Conservation (phyloP, 352 stramenopile species). For the Phytophthora rubi region DNA sequence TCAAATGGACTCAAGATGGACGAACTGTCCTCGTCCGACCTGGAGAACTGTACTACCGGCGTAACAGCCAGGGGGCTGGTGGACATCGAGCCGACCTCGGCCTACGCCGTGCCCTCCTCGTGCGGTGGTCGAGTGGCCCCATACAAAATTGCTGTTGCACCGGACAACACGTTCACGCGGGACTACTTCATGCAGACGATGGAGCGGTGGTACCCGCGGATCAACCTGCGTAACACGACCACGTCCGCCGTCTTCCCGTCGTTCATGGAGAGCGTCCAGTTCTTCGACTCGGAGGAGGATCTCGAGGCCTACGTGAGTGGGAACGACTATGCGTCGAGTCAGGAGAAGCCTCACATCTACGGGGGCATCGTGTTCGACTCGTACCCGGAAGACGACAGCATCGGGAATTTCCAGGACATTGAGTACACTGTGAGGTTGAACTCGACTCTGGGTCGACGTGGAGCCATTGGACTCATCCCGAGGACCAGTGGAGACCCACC, state of each 20-base stretch:
- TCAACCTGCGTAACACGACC: slow-evolving; percentile 32
- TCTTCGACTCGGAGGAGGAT: slow-evolving; percentile 54
- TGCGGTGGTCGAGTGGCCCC: slow-evolving; percentile 52
- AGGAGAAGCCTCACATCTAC: slow-evolving; percentile 63
- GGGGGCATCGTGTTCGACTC: slow-evolving; percentile 70
- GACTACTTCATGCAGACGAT: slow-evolving; percentile 75
- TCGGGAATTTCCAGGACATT: slow-evolving; percentile 44
- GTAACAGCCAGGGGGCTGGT: slow-evolving; percentile 43
- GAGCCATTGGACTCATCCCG: slow-evolving; percentile 25
- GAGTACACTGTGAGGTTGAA: slow-evolving; percentile 64
- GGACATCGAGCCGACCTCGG: slow-evolving; percentile 40
- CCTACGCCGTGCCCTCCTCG: slow-evolving; percentile 38
- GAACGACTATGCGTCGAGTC: slow-evolving; percentile 52
- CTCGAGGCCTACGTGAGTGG: slow-evolving; percentile 61
- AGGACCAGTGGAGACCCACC: slow-evolving; percentile 35
- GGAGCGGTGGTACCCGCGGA: slow-evolving; percentile 59
- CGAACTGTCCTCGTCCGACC: slow-evolving; percentile 42
- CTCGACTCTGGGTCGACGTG: slow-evolving; percentile 37
- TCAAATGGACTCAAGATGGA: slow-evolving; percentile 44
- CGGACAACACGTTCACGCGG: slow-evolving; percentile 66
- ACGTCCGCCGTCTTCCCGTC: slow-evolving; percentile 49
- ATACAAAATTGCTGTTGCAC: slow-evolving; percentile 68
- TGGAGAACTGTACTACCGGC: slow-evolving; percentile 36
- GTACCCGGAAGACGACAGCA: slow-evolving; percentile 35
- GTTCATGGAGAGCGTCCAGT: slow-evolving; percentile 62